Conservation (phyloP, 2,329 filamentous ascomycete genomes). For the Tolypocladium album region DNA sequence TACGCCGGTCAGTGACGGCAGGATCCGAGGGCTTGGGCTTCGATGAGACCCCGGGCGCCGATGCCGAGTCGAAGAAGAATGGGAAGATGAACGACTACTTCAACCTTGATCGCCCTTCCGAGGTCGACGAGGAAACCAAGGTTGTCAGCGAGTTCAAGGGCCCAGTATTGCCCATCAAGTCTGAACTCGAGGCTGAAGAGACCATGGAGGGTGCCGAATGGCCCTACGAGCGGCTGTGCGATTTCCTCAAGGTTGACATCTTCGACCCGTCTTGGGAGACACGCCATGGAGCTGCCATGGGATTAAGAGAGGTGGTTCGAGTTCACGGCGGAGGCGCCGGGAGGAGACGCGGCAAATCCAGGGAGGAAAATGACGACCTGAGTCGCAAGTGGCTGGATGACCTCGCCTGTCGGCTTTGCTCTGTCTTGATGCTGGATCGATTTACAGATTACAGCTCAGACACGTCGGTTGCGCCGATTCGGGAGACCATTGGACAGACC, state of each 20-base stretch:
- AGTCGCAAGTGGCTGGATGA: conserved; percentile 90
- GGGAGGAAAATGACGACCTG: conserved; percentile 62
- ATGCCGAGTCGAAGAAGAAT: conserved; percentile 46
- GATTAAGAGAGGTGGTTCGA: conserved; percentile 78
- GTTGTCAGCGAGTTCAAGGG: conserved; percentile 96
- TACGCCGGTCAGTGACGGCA: conserved; percentile 49
- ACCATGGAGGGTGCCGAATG: conserved; percentile 73
- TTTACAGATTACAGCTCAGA: conserved; percentile 98
- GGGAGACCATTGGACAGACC: conserved; percentile 91
- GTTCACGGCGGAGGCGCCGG: conserved; percentile 89
- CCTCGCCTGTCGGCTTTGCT: conserved; percentile 86
- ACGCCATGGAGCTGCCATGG: conserved; percentile 92
- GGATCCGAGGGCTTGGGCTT: conserved; percentile 47
- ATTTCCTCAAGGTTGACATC: conserved; percentile 85
- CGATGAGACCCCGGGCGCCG: conserved; percentile 45
- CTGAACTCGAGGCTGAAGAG: conserved; percentile 69
- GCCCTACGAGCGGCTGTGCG: conserved; percentile 90
- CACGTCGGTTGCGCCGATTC: conserved; percentile 89
- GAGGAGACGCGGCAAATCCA: conserved; percentile 57
- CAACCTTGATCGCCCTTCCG: conserved; percentile 66
- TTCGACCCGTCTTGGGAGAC: conserved; percentile 95
- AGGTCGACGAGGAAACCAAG: conserved; percentile 81
- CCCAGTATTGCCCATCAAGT: conserved; percentile 67
- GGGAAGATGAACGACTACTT: conserved; percentile 75
- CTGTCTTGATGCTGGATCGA: conserved; percentile 91